Evolutionary conservation across 202 grass and related monocot species (phyloP), one percentile per base, ranked within the genome.

Genomic region (Elaeis oleifera): DNA sequence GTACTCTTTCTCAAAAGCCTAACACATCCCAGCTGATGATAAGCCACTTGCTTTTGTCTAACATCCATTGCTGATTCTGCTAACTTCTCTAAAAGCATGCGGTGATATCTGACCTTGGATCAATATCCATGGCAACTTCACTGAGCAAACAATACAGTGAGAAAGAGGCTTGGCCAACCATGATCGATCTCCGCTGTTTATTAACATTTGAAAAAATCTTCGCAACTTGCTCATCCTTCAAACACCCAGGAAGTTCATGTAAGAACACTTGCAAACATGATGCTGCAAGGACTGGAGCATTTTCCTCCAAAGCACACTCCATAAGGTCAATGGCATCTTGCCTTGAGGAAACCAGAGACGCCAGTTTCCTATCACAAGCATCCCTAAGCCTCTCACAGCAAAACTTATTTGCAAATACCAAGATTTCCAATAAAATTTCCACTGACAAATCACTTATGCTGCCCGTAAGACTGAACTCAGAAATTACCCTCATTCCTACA

Each of bases 291-390:
- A 94, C 80, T 39, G 88, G 89, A 80, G 81, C 85, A 26, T 69
- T 70, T 53, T 94, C 68, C 82, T 99, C 95, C 74, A 99, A 61
- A 65, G 95, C 88, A 68, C 85, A 94, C 64, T 99, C 95, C 89
- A 99, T 94, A 76, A 86, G 92, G 26, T 99, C 95, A 61, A 89
- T 32, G 68, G 95, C 94, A 86, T 99, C 94, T 69, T 99, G 94
- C 71, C 77, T 84, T 6, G 94, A 82, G 67, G 69, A 90, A 62
- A 99, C 67, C 27, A 89, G 82, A 78, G 88, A 92, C 62, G 94
- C 94, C 65, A 99, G 83, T 54, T 94, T 89, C 71, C 58, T 66
- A 65, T 99, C 88, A 24, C 94, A 99, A 18, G 85, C 88, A 77
- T 94, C 88, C 73, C 87, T 99, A 56, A 99, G 83, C 23, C 85